These are phyloP conservation scores for Linnemannia zychae DNA, from an alignment of 192 early-diverging fungal species.

Conservation along the genomic window DNA sequence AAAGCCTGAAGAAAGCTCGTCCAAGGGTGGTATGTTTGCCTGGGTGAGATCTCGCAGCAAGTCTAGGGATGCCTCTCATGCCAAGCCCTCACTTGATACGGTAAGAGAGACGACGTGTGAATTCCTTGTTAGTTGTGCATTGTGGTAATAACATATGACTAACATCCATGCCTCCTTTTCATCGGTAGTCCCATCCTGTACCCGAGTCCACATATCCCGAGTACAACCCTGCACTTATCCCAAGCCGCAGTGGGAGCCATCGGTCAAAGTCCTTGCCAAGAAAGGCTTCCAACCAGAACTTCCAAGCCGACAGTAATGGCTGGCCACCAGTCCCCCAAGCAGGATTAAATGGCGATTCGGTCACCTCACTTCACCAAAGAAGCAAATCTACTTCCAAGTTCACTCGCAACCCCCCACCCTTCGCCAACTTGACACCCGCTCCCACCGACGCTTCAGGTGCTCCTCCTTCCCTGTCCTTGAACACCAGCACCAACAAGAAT, in stretches of 20 bases:
- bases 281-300: conserved; percentile 50
- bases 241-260: conserved; percentile 37
- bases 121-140: background rate
- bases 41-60: conserved; percentile 51
- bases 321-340: conserved; percentile 40
- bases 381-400: conserved; percentile 25
- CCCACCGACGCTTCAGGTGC: background rate
- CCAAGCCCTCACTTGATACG: conserved; percentile 30
- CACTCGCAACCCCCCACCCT: conserved; percentile 13
- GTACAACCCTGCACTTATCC: conserved; percentile 51
- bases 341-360: background rate
- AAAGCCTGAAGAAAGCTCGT: conserved; percentile 23
- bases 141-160: background rate
- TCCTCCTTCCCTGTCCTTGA: conserved; percentile 10
- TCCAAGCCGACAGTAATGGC: conserved; percentile 5
- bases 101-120: conserved; percentile 11
- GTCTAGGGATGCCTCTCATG: conserved; percentile 32
- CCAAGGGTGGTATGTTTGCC: conserved; percentile 35
- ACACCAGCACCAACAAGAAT: conserved; percentile 39
- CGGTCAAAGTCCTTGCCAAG: conserved; percentile 49
- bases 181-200: conserved; percentile 15
- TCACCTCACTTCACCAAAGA: background rate
- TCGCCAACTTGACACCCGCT: background rate
- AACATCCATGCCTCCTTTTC: background rate
- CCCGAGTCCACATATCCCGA: conserved; percentile 43